phyloP scores from a whole-genome alignment of 2,329 filamentous ascomycete species.

The Alternaria sp. region DNA sequence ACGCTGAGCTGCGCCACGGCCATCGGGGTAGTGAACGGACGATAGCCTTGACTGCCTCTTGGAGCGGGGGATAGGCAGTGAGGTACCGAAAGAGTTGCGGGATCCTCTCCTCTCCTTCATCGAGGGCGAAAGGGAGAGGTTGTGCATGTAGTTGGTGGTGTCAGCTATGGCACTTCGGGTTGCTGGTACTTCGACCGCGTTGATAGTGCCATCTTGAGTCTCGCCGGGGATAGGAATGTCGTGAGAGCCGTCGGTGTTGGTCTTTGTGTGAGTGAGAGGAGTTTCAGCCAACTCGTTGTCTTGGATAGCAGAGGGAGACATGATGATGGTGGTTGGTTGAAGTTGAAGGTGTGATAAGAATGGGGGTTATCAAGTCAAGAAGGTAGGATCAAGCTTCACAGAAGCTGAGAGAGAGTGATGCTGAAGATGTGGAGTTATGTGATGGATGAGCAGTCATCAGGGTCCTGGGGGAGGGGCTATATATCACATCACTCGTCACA shows the following conservation, averaged over 20 bases:
- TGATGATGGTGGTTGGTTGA: conserved; percentile 23
- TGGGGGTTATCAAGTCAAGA: conserved; percentile 17
- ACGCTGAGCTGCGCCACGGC: conserved; percentile 59
- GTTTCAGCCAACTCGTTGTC: conserved; percentile 58
- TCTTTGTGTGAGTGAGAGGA: conserved; percentile 35
- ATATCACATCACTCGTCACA: conserved; percentile 30
- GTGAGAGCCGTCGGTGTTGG: conserved; percentile 43
- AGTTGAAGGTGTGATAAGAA: conserved; percentile 11
- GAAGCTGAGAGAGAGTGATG: conserved; percentile 12
- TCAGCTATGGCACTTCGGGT: conserved; percentile 73
- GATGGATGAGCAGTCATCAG: conserved; percentile 20
- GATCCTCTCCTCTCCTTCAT: conserved; percentile 73
- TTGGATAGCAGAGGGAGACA: conserved; percentile 64
- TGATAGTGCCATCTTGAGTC: conserved; percentile 46
- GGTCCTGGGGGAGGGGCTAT: conserved; percentile 38
- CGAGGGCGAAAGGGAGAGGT: conserved; percentile 71
- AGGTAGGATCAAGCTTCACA: conserved; percentile 14
- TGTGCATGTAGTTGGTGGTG: conserved; percentile 75
- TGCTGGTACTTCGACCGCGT: conserved; percentile 73
- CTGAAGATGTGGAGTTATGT: conserved; percentile 17
- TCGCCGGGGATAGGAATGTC: conserved; percentile 48
- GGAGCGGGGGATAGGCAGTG: conserved; percentile 75
- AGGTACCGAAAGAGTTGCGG: conserved; percentile 77
- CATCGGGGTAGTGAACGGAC: conserved; percentile 62
- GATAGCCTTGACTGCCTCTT: conserved; percentile 74